Evolutionary conservation across 495 filamentous ascomycete species (phyloP).

Genomic region (Terfezia claveryi): DNA sequence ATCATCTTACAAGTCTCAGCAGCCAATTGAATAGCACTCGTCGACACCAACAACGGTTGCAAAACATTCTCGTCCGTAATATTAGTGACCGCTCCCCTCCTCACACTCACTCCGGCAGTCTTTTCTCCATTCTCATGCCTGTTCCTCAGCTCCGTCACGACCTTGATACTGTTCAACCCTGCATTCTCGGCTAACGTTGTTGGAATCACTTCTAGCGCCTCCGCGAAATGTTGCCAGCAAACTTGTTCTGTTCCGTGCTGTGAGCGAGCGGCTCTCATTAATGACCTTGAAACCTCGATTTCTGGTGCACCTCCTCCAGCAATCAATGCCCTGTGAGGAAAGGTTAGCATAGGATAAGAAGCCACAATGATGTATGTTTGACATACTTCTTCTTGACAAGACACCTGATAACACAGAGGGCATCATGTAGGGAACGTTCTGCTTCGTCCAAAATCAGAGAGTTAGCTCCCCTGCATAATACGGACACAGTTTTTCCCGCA

Average conservation of each 20-base stretch:
- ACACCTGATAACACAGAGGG: constrained; percentile 90
- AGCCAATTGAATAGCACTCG: constrained; percentile 87
- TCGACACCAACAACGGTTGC: constrained; percentile 87
- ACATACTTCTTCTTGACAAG: constrained; percentile 78
- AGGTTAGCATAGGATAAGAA: no score
- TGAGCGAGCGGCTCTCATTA: constrained; percentile 58
- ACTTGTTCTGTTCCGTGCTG: constrained; percentile 82
- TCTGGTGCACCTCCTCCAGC: constrained; percentile 92
- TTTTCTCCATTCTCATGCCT: constrained; percentile 83
- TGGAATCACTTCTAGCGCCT: constrained; percentile 91
- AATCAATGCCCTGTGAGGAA: constrained; percentile 41
- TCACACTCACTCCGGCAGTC: constrained; percentile 92
- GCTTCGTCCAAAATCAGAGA: constrained; percentile 86
- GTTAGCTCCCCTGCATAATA: constrained; percentile 88
- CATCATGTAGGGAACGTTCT: constrained; percentile 86
- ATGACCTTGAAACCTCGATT: constrained; percentile 69
- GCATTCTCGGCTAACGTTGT: constrained; percentile 95
- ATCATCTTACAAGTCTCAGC: constrained; percentile 98
- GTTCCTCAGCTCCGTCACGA: constrained; percentile 90
- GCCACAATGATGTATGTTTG: no score
- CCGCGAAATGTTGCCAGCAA: constrained; percentile 96
- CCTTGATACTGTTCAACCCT: constrained; percentile 89
- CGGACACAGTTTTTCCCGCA: constrained; percentile 67
- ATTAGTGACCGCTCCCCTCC: constrained; percentile 79
- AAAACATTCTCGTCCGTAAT: constrained; percentile 94